Base-by-base conservation (phyloP, 129 eudicot genomes). In the Pulicaria dysenterica region DNA sequence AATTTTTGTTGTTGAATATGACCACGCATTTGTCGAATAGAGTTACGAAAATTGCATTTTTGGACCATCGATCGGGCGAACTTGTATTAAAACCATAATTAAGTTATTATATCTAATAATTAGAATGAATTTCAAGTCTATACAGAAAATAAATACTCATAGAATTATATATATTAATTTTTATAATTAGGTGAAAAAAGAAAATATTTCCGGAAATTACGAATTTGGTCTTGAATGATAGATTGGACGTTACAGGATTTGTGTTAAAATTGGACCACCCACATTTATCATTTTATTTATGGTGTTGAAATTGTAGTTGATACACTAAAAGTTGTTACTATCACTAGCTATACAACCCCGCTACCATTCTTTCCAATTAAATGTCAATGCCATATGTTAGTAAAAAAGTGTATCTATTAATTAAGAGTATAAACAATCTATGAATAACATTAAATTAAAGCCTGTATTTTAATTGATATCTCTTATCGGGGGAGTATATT, bases 261-360 rank as follows among this genome's bases (percentile, higher is more conserved):
- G 59, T 56, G 68, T 48, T 8, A 55, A 3, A 3, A 19, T 69
- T 77, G 81, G 81, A 58, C 81, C 81, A 77, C 81, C 40, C 44
- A 58, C 54, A 77, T 67, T 68, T 72, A 72, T 45, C 39, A 37
- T 72, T 24, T 57, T 68, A 77, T 69, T 77, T 69, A 77, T 74
- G 76, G 70, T 69, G 75, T 60, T 75, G 55, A 77, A 68, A 39
- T 77, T 69, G 61, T 77, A 59, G 76, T 77, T 77, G 81, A 69
- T 77, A 69, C 61, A 77, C 76, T 77, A 77, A 77, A 77, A 69
- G 81, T 58, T 69, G 76, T 49, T 68, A 51, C 76, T 37, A 59
- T 67, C 75, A 59, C 63, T 69, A 77, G 56, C 46, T 40, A 39
- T 61, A 55, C 45, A 75, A 56, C 53, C 38, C 38, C 47, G 43